Evolutionary conservation across 2,329 filamentous ascomycete genomes (phyloP).

Genomic region (Peltaster fructicola): DNA sequence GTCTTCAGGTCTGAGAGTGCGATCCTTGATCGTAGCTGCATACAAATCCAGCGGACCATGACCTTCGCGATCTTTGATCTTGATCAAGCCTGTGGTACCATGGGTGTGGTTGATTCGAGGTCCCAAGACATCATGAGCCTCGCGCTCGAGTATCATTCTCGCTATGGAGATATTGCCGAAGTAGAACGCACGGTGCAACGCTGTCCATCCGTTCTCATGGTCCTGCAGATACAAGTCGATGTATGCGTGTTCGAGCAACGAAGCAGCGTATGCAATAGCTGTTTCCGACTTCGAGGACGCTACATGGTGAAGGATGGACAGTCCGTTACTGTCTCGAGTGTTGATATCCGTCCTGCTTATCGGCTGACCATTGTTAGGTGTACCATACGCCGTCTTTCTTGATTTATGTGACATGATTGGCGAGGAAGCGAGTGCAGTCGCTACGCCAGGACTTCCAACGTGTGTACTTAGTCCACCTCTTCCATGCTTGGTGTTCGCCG

Average conservation of each 20-base stretch:
- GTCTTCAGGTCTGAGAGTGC: slow-evolving; percentile 36
- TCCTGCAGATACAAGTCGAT: slow-evolving; percentile 80
- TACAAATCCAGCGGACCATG: slow-evolving; percentile 91
- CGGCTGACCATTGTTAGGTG: slow-evolving; percentile 17
- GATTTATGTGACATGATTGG: slow-evolving; percentile 23
- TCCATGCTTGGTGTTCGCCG: slow-evolving; percentile 37
- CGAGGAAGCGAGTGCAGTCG: slow-evolving; percentile 29
- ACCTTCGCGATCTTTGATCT: slow-evolving; percentile 88
- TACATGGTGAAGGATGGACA: slow-evolving; percentile 71
- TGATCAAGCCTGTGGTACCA: slow-evolving; percentile 61
- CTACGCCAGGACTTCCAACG: slow-evolving; percentile 27
- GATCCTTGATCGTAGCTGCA: slow-evolving; percentile 64
- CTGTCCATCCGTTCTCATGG: slow-evolving; percentile 86
- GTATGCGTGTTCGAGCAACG: slow-evolving; percentile 63
- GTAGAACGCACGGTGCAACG: slow-evolving; percentile 79
- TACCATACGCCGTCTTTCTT: slow-evolving; percentile 10
- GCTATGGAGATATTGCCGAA: slow-evolving; percentile 78
- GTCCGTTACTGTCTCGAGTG: slow-evolving; percentile 60
- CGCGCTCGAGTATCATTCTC: slow-evolving; percentile 60
- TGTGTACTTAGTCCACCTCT: slow-evolving; percentile 17
- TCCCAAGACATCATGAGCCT: slow-evolving; percentile 47
- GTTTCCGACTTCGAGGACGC: slow-evolving; percentile 55
- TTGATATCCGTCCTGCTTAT: slow-evolving; percentile 58
- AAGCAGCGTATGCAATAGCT: slow-evolving; percentile 56
- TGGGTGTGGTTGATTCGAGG: slow-evolving; percentile 42